Evolutionary conservation across 2,329 filamentous ascomycete genomes (phyloP).

Genomic region (Paramyrothecium roridum): DNA sequence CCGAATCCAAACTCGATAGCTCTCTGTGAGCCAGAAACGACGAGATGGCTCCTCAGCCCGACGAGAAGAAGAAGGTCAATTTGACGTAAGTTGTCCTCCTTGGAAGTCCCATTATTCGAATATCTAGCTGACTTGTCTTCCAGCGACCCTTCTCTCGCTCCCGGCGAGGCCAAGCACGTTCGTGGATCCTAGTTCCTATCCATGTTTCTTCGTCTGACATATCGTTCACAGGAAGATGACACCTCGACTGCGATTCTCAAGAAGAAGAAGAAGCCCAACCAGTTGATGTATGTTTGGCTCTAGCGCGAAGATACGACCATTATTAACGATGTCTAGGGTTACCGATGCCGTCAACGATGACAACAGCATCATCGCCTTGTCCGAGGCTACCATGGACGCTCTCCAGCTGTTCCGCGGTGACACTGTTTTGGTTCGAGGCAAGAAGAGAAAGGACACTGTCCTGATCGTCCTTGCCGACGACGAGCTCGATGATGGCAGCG

Average conservation of each 20-base stretch:
- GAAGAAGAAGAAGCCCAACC: conserved; percentile 99
- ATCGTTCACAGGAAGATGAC: conserved; percentile 71
- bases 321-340: conserved; percentile 59
- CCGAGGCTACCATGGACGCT: conserved; percentile 98
- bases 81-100: conserved; percentile 59
- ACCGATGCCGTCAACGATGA: conserved; percentile 99
- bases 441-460: conserved; percentile 99
- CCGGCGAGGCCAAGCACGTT: conserved; percentile 73
- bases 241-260: conserved; percentile 95
- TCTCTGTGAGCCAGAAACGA: conserved; percentile 22
- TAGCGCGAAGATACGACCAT: conserved; percentile 1
- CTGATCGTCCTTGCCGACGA: conserved; percentile 97
- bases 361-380: conserved; percentile 98
- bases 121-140: conserved; percentile 30
- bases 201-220: conserved; percentile 11
- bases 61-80: conserved; percentile 77
- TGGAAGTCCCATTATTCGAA: neutral
- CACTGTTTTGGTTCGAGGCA: conserved; percentile 96
- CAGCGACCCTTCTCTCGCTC: conserved; percentile 82
- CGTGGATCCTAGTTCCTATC: conserved; percentile 27
- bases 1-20: conserved; percentile 16
- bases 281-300: conserved; percentile 72
- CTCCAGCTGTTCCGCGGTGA: conserved; percentile 98
- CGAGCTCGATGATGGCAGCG: conserved; percentile 95
- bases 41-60: conserved; percentile 70